Conservation (phyloP, 345 rosid species). For the Ceriops decandra region DNA sequence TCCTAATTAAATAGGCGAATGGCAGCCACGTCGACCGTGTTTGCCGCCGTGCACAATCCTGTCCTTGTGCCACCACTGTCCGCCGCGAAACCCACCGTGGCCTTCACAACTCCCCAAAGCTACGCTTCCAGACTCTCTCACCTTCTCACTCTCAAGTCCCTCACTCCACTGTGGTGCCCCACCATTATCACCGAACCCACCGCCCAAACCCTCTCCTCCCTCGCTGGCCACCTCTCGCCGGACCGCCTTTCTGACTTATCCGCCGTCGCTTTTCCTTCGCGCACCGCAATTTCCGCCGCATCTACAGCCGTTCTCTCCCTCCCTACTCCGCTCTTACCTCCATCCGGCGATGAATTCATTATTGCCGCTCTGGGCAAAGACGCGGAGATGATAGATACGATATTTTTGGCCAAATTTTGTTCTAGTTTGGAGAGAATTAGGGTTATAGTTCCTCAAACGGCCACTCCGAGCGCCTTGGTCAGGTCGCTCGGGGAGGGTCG, state of each 20-base stretch:
- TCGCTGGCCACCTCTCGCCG: constrained; percentile 34
- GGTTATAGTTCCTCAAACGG: constrained; percentile 33
- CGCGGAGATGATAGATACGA: constrained; percentile 36
- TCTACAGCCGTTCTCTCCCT: constrained; percentile 26
- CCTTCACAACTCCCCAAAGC: constrained; percentile 53
- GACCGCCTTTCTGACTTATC: constrained; percentile 37
- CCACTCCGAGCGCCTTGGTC: constrained; percentile 43
- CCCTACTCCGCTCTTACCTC: constrained; percentile 29
- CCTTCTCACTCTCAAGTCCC: constrained; percentile 37
- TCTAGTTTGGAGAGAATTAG: constrained; percentile 13
- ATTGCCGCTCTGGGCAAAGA: constrained; percentile 52
- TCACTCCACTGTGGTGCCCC: constrained; percentile 54
- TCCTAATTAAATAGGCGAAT: neutral
- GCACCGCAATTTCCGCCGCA: constrained; percentile 44
- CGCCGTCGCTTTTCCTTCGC: constrained; percentile 53
- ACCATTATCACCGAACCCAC: constrained; percentile 43
- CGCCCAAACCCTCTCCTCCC: constrained; percentile 30
- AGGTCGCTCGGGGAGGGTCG: constrained; percentile 38
- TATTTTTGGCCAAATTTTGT: constrained; percentile 33
- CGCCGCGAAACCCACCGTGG: constrained; percentile 30
- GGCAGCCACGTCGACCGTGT: neutral
- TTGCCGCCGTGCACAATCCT: neutral
- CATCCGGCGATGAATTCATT: constrained; percentile 24
- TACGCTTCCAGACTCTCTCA: constrained; percentile 44
- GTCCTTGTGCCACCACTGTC: neutral